Conservation (phyloP, 129 eudicot genomes). For the Tagetes erecta region DNA sequence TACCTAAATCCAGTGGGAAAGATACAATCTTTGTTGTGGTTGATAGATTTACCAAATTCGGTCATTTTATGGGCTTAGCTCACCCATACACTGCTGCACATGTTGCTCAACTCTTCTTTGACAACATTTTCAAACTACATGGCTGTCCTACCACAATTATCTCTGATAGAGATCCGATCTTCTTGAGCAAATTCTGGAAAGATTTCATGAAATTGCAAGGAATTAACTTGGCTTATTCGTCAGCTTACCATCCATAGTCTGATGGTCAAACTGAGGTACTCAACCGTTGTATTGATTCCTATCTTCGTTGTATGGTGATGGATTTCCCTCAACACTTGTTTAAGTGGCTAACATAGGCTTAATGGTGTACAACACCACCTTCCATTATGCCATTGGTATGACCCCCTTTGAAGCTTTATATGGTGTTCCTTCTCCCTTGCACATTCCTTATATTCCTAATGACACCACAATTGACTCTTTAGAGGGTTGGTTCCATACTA, state of each 20-base stretch:
- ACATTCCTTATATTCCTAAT: neutral
- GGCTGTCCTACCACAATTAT: too few relatives aligned
- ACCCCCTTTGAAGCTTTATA: neutral
- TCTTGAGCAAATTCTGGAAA: neutral
- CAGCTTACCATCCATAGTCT: neutral
- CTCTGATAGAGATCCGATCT: too few relatives aligned
- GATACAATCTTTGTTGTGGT: too few relatives aligned
- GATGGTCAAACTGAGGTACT: neutral
- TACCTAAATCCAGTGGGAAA: too few relatives aligned
- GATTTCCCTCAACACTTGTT: neutral
- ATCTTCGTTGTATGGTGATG: neutral
- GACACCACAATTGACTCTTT: neutral
- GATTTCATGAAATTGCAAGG: neutral
- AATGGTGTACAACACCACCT: neutral
- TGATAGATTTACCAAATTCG: neutral
- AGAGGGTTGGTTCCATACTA: neutral
- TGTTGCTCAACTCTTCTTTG: neutral
- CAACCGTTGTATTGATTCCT: neutral
- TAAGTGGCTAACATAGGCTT: neutral
- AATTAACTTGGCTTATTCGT: neutral
- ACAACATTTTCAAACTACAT: too few relatives aligned
- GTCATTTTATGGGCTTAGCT: neutral
- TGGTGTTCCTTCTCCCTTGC: neutral
- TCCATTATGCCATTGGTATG: neutral
- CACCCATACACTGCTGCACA: neutral